Evolutionary conservation across 805 yeast species (phyloP).

Genomic region (Candida patagonica): DNA sequence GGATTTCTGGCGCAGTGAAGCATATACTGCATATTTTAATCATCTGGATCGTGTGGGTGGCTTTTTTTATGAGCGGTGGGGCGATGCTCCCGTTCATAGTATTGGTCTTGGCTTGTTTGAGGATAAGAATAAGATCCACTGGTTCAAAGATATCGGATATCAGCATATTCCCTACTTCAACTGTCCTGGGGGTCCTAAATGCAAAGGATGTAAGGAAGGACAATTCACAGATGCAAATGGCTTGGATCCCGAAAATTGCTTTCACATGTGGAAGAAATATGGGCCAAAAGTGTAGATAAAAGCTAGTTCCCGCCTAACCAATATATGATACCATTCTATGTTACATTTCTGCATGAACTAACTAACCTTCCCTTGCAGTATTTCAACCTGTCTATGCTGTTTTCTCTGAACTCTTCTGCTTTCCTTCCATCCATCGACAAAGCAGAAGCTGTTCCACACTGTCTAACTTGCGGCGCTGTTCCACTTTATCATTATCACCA

Average conservation of each 20-base stretch:
- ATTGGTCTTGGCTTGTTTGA: slow-evolving; percentile 71
- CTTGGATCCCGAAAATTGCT: slow-evolving; percentile 61
- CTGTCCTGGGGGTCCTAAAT: slow-evolving; percentile 66
- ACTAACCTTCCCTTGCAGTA: neutral
- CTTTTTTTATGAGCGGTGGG: slow-evolving; percentile 89
- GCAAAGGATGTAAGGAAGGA: slow-evolving; percentile 46
- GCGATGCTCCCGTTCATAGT: slow-evolving; percentile 93
- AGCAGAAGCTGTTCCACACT: slow-evolving; percentile 36
- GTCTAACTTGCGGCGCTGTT: slow-evolving; percentile 4
- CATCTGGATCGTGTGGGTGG: slow-evolving; percentile 68
- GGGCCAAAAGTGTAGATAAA: slow-evolving; percentile 3
- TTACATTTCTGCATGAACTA: too few relatives aligned
- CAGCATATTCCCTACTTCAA: slow-evolving; percentile 70
- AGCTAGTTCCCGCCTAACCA: neutral
- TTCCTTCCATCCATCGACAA: slow-evolving; percentile 37
- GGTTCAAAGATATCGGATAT: slow-evolving; percentile 88
- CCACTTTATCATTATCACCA: neutral
- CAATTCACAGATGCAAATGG: slow-evolving; percentile 44
- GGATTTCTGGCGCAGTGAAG: slow-evolving; percentile 56
- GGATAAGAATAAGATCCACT: slow-evolving; percentile 62
- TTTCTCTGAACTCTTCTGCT: neutral
- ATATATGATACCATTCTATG: neutral
- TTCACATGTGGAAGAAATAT: slow-evolving; percentile 46
- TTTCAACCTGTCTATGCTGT: neutral
- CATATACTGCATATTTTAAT: slow-evolving; percentile 58